These are phyloP conservation scores for Alternaria novae-zelandiae DNA, from an alignment of 2,329 filamentous ascomycete genomes.

Conservation along the genomic window DNA sequence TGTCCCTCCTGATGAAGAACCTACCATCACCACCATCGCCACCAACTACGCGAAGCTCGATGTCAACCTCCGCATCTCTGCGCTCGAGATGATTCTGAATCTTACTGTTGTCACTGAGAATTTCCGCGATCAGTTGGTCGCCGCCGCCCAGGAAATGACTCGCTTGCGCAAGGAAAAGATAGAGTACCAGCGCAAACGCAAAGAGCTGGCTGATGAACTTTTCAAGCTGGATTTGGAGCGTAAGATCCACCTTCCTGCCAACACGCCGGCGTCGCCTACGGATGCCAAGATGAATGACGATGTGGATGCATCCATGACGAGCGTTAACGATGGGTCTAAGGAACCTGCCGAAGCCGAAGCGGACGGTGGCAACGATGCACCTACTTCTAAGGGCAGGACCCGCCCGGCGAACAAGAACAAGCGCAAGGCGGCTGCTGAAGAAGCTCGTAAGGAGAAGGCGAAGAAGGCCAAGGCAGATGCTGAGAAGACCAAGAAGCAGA, in stretches of 20 bases:
- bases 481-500: conserved; percentile 74
- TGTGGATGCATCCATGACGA: conserved; percentile 64
- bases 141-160: conserved; percentile 94
- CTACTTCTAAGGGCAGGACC: conserved; percentile 66
- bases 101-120: conserved; percentile 85
- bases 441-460: conserved; percentile 68
- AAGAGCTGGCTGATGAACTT: conserved; percentile 71
- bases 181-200: conserved; percentile 81
- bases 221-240: conserved; percentile 73
- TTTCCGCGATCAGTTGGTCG: conserved; percentile 86
- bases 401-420: conserved; percentile 70
- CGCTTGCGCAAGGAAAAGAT: conserved; percentile 95
- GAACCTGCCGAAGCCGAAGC: conserved; percentile 70
- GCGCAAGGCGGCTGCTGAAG: conserved; percentile 72
- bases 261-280: conserved; percentile 66
- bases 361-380: conserved; percentile 58
- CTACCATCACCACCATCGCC: conserved; percentile 75
- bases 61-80: conserved; percentile 80
- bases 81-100: conserved; percentile 84
- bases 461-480: conserved; percentile 66
- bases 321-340: conserved; percentile 65
- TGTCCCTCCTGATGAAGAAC: conserved; percentile 77
- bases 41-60: conserved; percentile 77
- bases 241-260: conserved; percentile 75
- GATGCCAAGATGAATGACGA: conserved; percentile 62